Evolutionary conservation across 768 basidiomycete species (phyloP), one percentile per base, ranked within the genome.

Genomic region (Boletus sp.): DNA sequence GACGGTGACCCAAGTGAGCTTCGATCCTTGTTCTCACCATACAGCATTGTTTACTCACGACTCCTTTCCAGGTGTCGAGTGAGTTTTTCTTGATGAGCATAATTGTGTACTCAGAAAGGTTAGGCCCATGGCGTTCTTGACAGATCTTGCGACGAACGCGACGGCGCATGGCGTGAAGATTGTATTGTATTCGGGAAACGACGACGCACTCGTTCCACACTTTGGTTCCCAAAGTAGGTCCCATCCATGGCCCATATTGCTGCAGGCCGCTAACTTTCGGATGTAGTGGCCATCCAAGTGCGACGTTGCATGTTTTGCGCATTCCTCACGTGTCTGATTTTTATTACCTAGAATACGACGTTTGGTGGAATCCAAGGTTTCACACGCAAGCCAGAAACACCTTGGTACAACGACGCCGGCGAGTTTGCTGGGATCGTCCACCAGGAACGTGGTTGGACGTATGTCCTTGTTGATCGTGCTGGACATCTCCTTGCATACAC

Each of bases 361-460:
- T 91, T 90, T 64, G 87, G 87, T 29, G 87, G 87, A 8, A 83
- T 84, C 40, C 85, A 85, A 70, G 89, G 89, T 2, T 91, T 91
- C 68, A 83, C 85, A 0, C 76, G 82, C 42, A 80, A 77, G 55
- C 89, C 89, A 4, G 77, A 82, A 0, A 90, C 89, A 1, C 80
- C 83, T 0, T 90, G 87, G 86, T 73, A 71, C 50, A 81, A 83
- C 54, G 84, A 86, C 49, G 63, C 67, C 0, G 81, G 82, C 14
- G 71, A 81, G 47, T 76, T 83, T 48, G 85, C 80, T 0, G 88
- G 88, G 0, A 83, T 88, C 29, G 79, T 89, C 17, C 87, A 87
- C 63, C 86, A 89, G 67, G 89, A 90, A 70, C 80, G 89, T 36
- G 80, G 80, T 32, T 86, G 79, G 69, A 77, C 67, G n/a, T 80